Conservation (phyloP, 2,329 filamentous ascomycete genomes). For the Fusarium neocosmosporiellum region DNA sequence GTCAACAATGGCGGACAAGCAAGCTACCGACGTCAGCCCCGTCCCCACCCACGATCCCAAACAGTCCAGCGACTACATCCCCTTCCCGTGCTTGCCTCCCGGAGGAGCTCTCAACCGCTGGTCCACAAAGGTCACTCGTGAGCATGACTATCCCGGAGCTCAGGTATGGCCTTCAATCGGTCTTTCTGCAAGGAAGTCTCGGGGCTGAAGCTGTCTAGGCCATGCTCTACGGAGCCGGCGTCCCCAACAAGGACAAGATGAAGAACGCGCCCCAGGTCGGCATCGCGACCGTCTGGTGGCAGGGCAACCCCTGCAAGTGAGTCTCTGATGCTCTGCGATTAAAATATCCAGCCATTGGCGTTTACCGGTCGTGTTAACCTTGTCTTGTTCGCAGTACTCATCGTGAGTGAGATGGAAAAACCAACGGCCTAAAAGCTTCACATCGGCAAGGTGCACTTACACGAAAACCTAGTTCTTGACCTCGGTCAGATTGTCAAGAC, state of each 20-base stretch:
- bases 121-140: constrained; percentile 83
- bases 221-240: constrained; percentile 94
- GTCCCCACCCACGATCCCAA: constrained; percentile 54
- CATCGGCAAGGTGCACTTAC: constrained; percentile 22
- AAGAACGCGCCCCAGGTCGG: constrained; percentile 92
- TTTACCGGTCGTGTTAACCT: not conserved
- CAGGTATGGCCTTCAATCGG: constrained; percentile 66
- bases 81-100: constrained; percentile 63
- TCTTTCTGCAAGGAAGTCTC: not conserved
- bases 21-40: constrained; percentile 24
- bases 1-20: constrained; percentile 43
- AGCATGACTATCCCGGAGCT: constrained; percentile 91
- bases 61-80: constrained; percentile 63
- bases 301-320: constrained; percentile 95
- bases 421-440: not conserved
- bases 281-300: constrained; percentile 95
- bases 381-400: constrained; percentile 49
- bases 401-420: constrained; percentile 47
- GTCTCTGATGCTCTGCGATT: constrained; percentile 46
- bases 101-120: constrained; percentile 80
- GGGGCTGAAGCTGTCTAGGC: constrained; percentile 63
- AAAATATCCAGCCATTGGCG: not conserved
- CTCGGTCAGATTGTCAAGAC: constrained; percentile 90
- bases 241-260: constrained; percentile 86
- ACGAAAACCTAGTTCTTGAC: constrained; percentile 72